Evolutionary conservation across 306 rosid genomes (phyloP).

Genomic region (Quercus bicolor): DNA sequence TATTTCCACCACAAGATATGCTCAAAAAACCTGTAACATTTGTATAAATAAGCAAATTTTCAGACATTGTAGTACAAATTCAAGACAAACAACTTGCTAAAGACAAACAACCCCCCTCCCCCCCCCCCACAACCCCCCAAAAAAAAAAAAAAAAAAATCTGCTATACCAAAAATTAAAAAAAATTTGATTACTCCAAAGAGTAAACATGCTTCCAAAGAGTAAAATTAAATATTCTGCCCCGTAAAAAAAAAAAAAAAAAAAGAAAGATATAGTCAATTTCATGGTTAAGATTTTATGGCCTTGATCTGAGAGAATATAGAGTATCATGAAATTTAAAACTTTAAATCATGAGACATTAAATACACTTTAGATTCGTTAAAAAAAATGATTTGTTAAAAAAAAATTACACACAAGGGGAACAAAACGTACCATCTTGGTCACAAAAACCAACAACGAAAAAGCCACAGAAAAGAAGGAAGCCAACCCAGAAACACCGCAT

Average conservation of each 20-base stretch:
- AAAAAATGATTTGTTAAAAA: background rate
- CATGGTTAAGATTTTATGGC: no score
- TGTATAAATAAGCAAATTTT: conserved; percentile 15
- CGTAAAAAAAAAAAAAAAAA: no score
- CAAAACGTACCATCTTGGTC: conserved; percentile 64
- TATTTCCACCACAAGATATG: conserved; percentile 80
- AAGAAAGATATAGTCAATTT: no score
- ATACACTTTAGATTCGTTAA: no score
- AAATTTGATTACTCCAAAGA: background rate
- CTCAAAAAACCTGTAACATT: conserved; percentile 76
- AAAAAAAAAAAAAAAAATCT: no score
- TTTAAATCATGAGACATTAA: no score
- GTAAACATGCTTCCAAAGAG: background rate
- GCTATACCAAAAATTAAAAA: background rate
- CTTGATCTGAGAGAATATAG: no score
- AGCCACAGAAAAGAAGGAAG: conserved; percentile 48
- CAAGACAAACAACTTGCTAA: no score
- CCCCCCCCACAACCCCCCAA: no score
- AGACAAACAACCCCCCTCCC: no score
- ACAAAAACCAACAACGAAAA: conserved; percentile 41
- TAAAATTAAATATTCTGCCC: background rate
- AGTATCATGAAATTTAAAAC: background rate
- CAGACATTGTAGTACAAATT: background rate
- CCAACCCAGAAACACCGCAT: conserved; percentile 26
- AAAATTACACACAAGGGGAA: background rate